These are phyloP conservation scores for Apiotrichum veenhuisii DNA, from an alignment of 1,284 basidiomycete species.

Conservation along the genomic window DNA sequence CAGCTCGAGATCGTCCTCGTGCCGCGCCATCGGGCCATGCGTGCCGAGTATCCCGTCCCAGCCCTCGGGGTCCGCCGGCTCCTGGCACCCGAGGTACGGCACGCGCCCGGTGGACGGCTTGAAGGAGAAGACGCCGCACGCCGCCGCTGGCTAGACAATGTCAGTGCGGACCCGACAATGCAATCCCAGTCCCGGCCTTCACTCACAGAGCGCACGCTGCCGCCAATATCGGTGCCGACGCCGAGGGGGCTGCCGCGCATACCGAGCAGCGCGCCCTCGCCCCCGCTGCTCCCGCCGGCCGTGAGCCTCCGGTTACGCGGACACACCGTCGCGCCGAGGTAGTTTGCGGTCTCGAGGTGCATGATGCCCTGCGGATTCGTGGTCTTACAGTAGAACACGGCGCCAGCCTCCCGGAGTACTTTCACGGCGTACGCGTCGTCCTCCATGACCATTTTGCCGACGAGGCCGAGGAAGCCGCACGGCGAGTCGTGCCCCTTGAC, in stretches of 20 bases:
- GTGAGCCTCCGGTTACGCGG: conserved; percentile 46
- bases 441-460: conserved; percentile 14
- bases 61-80: conserved; percentile 17
- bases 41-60: conserved; percentile 38
- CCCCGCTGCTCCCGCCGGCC: conserved; percentile 48
- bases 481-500: conserved; percentile 43
- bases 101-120: conserved; percentile 40
- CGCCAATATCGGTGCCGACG: conserved; percentile 50
- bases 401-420: conserved; percentile 27
- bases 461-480: conserved; percentile 19
- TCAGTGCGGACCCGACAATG: not conserved
- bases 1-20: conserved; percentile 38
- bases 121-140: conserved; percentile 43
- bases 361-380: conserved; percentile 28
- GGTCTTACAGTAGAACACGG: conserved; percentile 20
- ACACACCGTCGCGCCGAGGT: conserved; percentile 44
- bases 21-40: conserved; percentile 41
- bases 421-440: conserved; percentile 19
- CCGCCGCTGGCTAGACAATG: conserved; percentile 21
- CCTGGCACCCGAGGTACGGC: conserved; percentile 37
- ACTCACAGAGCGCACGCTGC: conserved; percentile 31
- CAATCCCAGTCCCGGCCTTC: not conserved
- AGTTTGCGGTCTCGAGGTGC: conserved; percentile 29
- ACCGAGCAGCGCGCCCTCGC: conserved; percentile 50
- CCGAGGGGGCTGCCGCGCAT: conserved; percentile 29